A percentile compares a stretch with the other conserved stretches of the same genome.
Conservation (phyloP, 2,329 filamentous ascomycete genomes). For the Ophiostoma sp. region DNA sequence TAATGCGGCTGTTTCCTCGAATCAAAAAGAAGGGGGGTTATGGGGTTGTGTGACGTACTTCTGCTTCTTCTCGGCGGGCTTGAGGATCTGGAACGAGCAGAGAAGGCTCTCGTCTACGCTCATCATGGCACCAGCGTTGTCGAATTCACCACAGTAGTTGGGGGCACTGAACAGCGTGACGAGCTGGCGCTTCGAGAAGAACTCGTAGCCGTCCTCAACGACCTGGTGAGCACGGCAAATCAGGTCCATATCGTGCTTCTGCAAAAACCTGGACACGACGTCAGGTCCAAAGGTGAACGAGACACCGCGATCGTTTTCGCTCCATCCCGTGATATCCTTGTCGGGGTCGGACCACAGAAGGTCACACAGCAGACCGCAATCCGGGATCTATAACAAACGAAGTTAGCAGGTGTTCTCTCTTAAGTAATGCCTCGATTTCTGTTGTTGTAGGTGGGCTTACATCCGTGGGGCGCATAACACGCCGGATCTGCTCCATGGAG, state of each 20-base stretch:
- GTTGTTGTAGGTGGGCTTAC: slow-evolving; percentile 58
- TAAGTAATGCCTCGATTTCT: background rate
- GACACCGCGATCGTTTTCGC: slow-evolving; percentile 97
- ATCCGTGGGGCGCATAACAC: slow-evolving; percentile 98
- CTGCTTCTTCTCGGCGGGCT: slow-evolving; percentile 99
- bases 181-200: slow-evolving; percentile 97
- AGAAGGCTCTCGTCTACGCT: slow-evolving; percentile 97
- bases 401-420: slow-evolving; percentile 29
- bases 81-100: slow-evolving; percentile 99
- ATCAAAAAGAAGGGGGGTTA: slow-evolving; percentile 58
- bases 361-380: slow-evolving; percentile 96
- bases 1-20: slow-evolving; percentile 61
- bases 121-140: slow-evolving; percentile 99
- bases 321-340: slow-evolving; percentile 99
- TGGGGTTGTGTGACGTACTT: slow-evolving; percentile 81
- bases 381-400: slow-evolving; percentile 70
- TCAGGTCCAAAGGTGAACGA: slow-evolving; percentile 98
- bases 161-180: slow-evolving; percentile 97
- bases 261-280: slow-evolving; percentile 93
- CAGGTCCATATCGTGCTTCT: slow-evolving; percentile 99
- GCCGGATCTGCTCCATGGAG: slow-evolving; percentile 99
- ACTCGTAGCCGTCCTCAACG: slow-evolving; percentile 98
- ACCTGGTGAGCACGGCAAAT: slow-evolving; percentile 99
- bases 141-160: slow-evolving; percentile 99
- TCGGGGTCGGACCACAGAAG: slow-evolving; percentile 98